Base-by-base conservation (phyloP, 2,329 filamentous ascomycete genomes). In the Fusarium sp. region DNA sequence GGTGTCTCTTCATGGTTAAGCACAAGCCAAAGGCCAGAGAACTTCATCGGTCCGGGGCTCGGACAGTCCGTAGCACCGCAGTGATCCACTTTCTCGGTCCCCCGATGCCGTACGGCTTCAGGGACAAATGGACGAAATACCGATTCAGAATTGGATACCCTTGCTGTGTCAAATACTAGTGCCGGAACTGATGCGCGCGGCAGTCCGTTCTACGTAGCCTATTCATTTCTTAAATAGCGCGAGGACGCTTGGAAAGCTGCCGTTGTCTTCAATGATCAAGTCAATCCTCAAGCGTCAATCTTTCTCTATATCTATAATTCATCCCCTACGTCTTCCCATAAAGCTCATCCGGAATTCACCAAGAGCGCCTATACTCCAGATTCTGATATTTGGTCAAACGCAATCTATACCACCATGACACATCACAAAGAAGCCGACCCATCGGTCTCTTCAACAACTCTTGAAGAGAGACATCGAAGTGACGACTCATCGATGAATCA, bases 61-160 rank as follows among this genome's bases (percentile, higher is more conserved):
- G 60, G 60, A 62, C 41, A 16, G 49, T 62, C 60, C 57, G 60
- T 62, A 54, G n/a, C 26, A 16, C 60, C 60, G 60, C n/a, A 37
- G 4, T 1, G 26, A 26, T 34, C 57, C 41, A 8, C 49, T 62
- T 5, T 33, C 44, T 62, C 60, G 57, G 57, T 38, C 23, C 30
- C 50, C 36, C 28, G 33, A 34, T 54, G 18, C 38, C 45, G 34
- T 47, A 33, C 20, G 10, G 23, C 12, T 12, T 20, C 23, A 26
- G 4, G 5, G 3, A 30, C 6, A 18, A 30, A 30, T 11, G 30
- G 30, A 30, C 30, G 30, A 30, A 30, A 30, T 8, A 30, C 10
- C 30, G 8, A 30, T 30, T 30, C 7, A 30, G 8, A 8, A 36
- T 26, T 10, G n/a, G 28, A 28, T 6, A 11, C 18, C 23, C 34